Evolutionary conservation across 2,329 filamentous ascomycete genomes (phyloP), one percentile per base, ranked within the genome.

Genomic region (Colletotrichum melonis): DNA sequence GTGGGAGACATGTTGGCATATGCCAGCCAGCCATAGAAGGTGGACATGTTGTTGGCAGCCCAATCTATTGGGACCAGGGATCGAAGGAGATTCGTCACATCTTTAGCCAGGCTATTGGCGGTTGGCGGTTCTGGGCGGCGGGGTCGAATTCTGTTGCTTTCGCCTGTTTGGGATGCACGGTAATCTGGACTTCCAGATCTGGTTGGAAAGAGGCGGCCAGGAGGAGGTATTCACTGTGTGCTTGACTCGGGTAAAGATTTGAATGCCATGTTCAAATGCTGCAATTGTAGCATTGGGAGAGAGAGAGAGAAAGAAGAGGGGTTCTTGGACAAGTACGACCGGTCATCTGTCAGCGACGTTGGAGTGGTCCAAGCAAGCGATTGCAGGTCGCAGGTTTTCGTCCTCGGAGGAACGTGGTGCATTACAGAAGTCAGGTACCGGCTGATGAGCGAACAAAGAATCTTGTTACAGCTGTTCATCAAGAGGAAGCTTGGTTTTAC

Each of bases 361-460:
- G 60, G 42, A 26, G 24, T n/a, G 28, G 38, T 16, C 28, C 32
- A 11, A 35, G 46, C 19, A 28, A 24, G 6, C 7, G 42, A 19
- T 49, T 22, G 12, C 19, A 49, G 19, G 8, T 49, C 19, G 42
- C 19, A 5, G 42, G 19, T 63, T 42, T 24, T 28, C 30, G 28
- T 42, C 28, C 32, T 49, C 8, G 19, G 42, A 7, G 52, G 63
- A 49, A 11, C 16, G 16, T 24, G 24, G 16, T 59, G 59, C 54
- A 55, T 30, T 69, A 54, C 69, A 72, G 59, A 68, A 64, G 54
- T 52, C 69, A 69, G 66, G 66, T 64, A 72, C 69, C 59, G 59
- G 28, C 38, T 32, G 57, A 54, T 72, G 66, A 42, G 66, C 22
- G 38, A 35, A 54, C 28, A 59, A 49, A 32, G 26, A 38, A 28